Base-by-base conservation (phyloP, 2,329 filamentous ascomycete species). In the Fusarium acutatum region DNA sequence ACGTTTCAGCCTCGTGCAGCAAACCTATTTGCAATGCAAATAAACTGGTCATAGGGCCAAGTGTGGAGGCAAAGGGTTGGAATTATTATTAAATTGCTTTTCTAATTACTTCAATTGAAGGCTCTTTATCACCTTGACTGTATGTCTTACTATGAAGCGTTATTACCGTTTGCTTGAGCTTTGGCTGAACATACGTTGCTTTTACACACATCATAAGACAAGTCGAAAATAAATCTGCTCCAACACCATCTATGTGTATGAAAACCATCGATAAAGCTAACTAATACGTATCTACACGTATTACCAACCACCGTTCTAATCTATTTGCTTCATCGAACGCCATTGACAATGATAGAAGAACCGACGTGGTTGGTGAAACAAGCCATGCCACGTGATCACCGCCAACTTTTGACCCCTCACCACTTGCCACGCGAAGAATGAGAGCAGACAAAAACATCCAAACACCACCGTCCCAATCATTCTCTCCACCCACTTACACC, bases 371-470 rank as follows among this genome's bases (percentile, higher is more conserved):
- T 17, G 44, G 65, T 68, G 65, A 54, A 41, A 66, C 66, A 43
- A 53, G 34, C 20, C 14, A 40, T 17, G 15, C 66, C 75, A 77
- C 75, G 75, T 77, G 75, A 77, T 69, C 64, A 64, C 46, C 59
- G 26, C 64, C 46, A 74, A 71, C 72, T 69, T 68, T 54, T 72
- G 69, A 67, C 72, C 72, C 72, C 69, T 71, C 74, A 60, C 61
- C 61, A 64, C 46, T 44, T 63, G 47, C 52, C 46, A 15, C 59
- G 58, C 50, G 54, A 57, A 50, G 40, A 53, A 60, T 35, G 56
- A 57, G 59, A 74, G 74, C 75, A 76, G 79, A 81, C 79, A 81
- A 81, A 81, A 81, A 81, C 75, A 81, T 67, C 54, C 78, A 78
- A 72, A 77, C 79, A 80, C 77, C 67, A 73, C 65, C 73, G 74